Conservation (phyloP, 371 early-diverging fungal species). For the Fennellomyces sp. region DNA sequence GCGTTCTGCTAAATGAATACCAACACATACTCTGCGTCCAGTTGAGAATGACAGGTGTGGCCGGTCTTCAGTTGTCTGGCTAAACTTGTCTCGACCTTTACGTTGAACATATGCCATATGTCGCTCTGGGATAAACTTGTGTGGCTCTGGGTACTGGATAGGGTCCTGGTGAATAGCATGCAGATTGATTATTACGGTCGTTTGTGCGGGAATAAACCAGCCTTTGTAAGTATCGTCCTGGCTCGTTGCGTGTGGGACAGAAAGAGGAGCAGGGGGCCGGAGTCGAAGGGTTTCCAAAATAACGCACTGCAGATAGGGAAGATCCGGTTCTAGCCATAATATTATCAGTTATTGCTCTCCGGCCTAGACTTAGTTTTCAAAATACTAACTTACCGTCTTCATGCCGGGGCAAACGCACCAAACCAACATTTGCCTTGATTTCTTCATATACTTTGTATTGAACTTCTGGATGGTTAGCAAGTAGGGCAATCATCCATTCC, state of each 20-base stretch:
- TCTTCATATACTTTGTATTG: constrained; percentile 46
- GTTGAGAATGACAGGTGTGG: constrained; percentile 50
- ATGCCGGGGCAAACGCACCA: constrained; percentile 33
- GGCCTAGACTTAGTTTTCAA: not conserved
- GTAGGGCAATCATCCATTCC: constrained; percentile 42
- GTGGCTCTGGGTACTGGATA: constrained; percentile 28
- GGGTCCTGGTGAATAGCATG: constrained; percentile 43
- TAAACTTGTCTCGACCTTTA: constrained; percentile 5
- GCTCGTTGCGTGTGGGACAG: constrained; percentile 48
- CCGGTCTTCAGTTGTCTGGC: constrained; percentile 33
- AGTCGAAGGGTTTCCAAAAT: constrained; percentile 47
- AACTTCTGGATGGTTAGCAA: constrained; percentile 45
- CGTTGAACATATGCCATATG: constrained; percentile 33
- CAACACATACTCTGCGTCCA: constrained; percentile 55
- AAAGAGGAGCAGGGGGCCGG: constrained; percentile 44
- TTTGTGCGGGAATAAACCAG: constrained; percentile 51
- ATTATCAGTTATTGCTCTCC: not conserved
- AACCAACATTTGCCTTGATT: constrained; percentile 31
- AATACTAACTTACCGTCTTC: constrained; percentile 26
- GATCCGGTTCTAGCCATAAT: constrained; percentile 18
- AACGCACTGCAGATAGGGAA: constrained; percentile 49
- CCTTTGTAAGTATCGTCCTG: constrained; percentile 41
- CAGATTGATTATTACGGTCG: constrained; percentile 48
- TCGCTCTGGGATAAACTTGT: constrained; percentile 42
- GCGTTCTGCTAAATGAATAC: constrained; percentile 54